Base-by-base conservation (phyloP, 2,329 filamentous ascomycete genomes). In the Cadophora sp. region DNA sequence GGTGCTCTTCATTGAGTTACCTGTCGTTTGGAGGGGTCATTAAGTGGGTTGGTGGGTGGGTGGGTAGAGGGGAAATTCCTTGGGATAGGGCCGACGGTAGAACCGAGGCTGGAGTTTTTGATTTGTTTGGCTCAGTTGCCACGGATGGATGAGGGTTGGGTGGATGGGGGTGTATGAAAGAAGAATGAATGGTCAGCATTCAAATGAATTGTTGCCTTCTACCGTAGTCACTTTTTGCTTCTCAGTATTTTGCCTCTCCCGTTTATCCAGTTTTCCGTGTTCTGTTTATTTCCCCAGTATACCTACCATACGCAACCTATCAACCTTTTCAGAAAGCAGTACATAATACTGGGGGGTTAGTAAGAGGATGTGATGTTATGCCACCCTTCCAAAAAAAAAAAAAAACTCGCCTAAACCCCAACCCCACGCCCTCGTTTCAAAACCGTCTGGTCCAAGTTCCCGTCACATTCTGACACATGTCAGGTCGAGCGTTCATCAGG, bases 1-100 rank as follows among this genome's bases (percentile, higher is more conserved):
- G 64, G 51, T 65, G 64, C 66, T 66, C 45, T 61, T 48, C 14
- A 56, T 58, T 58, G 50, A 61, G 59, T 50, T 20, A 47, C n/a
- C 58, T 60, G 22, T 59, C 45, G 53, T 36, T 48, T 43, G 62
- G 41, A n/a, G 14, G n/a, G n/a, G 9, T n/a, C n/a, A 27, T 30
- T 30, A 6, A 30, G 27, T 30, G 27, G 27, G 27, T 30, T 30
- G 43, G 48, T 33, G 20, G 8, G 16, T 14, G 7, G 55, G 24
- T 30, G 24, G 36, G 43, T 55, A 60, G 55, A 39, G 43, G 62
- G 62, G 33, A 16, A 30, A 30, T 30, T 53, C 22, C 16, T 33
- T 55, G 43, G 59, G 59, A 47, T 33, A 51, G 56, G 8, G 70
- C 68, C 65, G 66, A 67, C 70, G 71, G 71, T 71, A 73, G 70